Conservation (phyloP, 805 yeast genomes). For the Saturnispora besseyi region DNA sequence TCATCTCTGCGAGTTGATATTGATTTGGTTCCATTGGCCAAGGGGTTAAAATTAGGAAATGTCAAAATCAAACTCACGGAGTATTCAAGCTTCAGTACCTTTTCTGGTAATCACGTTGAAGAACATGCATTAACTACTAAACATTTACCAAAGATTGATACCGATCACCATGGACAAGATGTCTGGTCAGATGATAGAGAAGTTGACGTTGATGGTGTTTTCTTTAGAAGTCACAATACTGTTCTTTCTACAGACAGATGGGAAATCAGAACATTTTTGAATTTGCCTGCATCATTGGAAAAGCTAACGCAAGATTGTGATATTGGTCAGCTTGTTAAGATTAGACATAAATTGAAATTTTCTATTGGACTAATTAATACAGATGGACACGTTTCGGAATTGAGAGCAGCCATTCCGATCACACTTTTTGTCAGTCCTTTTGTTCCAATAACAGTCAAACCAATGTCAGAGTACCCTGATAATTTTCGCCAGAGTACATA, state of each 20-base stretch:
- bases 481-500: constrained; percentile 13
- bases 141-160: constrained; percentile 31
- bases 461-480: constrained; percentile 23
- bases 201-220: constrained; percentile 31
- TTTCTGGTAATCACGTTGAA: constrained; percentile 47
- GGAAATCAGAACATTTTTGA: constrained; percentile 57
- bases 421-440: constrained; percentile 51
- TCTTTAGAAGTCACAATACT: constrained; percentile 25
- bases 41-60: constrained; percentile 74
- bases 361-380: constrained; percentile 71
- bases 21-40: constrained; percentile 66
- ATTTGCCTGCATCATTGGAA: constrained; percentile 64
- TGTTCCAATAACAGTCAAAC: constrained; percentile 55
- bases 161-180: constrained; percentile 33
- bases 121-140: constrained; percentile 54
- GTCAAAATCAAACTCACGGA: constrained; percentile 64
- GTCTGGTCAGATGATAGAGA: constrained; percentile 30
- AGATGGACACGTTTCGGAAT: constrained; percentile 87
- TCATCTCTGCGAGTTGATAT: constrained; percentile 63
- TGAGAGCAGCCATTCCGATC: constrained; percentile 84
- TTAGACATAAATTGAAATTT: constrained; percentile 82
- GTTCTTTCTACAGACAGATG: constrained; percentile 49
- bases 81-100: constrained; percentile 46
- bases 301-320: constrained; percentile 84
- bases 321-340: constrained; percentile 58